Conservation (phyloP, 495 filamentous ascomycete species). For the Aspergillus steynii region DNA sequence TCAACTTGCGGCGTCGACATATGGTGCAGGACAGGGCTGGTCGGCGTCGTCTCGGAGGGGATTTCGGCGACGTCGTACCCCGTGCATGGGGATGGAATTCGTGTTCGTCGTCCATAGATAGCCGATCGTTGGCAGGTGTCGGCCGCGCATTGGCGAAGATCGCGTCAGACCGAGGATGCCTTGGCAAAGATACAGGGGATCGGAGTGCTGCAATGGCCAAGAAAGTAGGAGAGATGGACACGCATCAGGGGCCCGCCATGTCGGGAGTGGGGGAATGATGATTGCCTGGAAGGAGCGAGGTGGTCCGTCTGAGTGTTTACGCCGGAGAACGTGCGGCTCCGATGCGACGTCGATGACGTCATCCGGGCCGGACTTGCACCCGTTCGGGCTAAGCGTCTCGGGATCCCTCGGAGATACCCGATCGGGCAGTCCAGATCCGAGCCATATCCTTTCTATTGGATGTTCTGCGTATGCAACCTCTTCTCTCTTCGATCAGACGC, state of each 20-base stretch:
- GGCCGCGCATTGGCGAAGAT: not conserved
- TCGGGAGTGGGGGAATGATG: too few species aligned
- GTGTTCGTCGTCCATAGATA: slow-evolving; percentile 14
- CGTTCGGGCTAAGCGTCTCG: not conserved
- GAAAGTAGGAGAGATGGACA: too few species aligned
- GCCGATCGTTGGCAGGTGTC: not conserved
- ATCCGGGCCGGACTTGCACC: not conserved
- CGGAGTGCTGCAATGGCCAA: too few species aligned
- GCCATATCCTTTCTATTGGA: not conserved
- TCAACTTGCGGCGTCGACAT: slow-evolving; percentile 68
- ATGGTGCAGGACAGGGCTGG: slow-evolving; percentile 45
- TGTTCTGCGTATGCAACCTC: too few species aligned
- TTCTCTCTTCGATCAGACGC: too few species aligned
- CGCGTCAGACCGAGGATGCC: not conserved
- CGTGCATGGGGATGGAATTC: not conserved
- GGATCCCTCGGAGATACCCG: not conserved
- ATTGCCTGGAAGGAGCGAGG: too few species aligned
- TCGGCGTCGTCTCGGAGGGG: slow-evolving; percentile 35
- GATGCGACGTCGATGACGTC: not conserved
- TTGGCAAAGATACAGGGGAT: not conserved
- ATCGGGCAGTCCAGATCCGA: not conserved
- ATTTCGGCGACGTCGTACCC: slow-evolving; percentile 15
- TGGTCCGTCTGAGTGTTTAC: not conserved
- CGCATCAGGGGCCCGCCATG: too few species aligned
- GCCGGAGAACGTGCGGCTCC: not conserved